Conservation (phyloP, 2,329 filamentous ascomycete species). For the Neophaeococcomyces aloes region DNA sequence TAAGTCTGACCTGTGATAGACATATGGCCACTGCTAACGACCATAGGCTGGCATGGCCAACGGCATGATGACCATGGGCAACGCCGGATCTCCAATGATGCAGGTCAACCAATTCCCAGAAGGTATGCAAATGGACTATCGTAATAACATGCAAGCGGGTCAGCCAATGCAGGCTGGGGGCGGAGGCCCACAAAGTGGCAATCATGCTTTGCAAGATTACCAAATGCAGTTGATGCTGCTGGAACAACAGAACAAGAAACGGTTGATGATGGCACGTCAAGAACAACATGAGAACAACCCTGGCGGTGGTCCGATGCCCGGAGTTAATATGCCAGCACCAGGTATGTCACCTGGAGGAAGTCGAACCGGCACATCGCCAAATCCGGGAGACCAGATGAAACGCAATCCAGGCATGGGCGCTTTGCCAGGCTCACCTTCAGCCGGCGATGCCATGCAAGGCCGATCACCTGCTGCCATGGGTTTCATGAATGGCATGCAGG, state of each 20-base stretch:
- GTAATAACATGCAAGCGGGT: constrained; percentile 22
- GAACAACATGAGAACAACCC: constrained; percentile 53
- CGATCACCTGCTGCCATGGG: constrained; percentile 52
- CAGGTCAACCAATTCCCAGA: constrained; percentile 39
- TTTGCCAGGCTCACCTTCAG: constrained; percentile 47
- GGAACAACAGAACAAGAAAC: constrained; percentile 59
- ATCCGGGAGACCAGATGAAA: constrained; percentile 53
- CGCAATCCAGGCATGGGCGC: constrained; percentile 51
- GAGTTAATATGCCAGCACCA: constrained; percentile 33
- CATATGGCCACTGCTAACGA: constrained; percentile 71
- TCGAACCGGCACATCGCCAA: constrained; percentile 49
- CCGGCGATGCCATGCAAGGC: constrained; percentile 47
- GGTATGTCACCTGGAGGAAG: constrained; percentile 50
- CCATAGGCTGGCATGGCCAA: constrained; percentile 63
- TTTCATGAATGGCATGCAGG: constrained; percentile 43
- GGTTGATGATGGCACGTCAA: constrained; percentile 55
- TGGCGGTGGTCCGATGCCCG: constrained; percentile 37
- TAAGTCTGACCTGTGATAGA: constrained; percentile 71
- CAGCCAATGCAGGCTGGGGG: constrained; percentile 33
- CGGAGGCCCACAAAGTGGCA: constrained; percentile 35
- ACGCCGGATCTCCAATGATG: constrained; percentile 76
- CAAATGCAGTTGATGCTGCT: constrained; percentile 61
- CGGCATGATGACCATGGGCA: constrained; percentile 54
- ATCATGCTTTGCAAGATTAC: constrained; percentile 58
- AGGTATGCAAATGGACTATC: constrained; percentile 30